Base-by-base conservation (phyloP, 108 stramenopile genomes). In the Fistulifera solaris region DNA sequence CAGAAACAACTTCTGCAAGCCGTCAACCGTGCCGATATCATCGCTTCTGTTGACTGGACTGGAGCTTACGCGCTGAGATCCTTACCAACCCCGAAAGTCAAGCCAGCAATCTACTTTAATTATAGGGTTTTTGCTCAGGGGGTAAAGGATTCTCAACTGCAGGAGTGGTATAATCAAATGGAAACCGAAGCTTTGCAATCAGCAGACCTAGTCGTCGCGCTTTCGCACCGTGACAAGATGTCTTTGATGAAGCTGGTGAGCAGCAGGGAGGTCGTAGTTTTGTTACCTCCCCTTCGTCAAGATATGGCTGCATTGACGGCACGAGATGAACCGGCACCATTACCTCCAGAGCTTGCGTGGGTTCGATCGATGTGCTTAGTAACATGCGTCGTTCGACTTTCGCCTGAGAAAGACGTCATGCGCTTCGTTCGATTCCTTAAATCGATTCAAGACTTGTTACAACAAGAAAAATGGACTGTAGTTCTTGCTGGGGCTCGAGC, bases 401-500 rank as follows among this genome's bases (percentile, higher is more conserved):
- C 63, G 18, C 76, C 71, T 4, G 76, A 77, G 52, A 77, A 77
- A 51, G 28, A 58, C 26, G 40, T 65, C 5, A 58, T 59, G 38
- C 49, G 63, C 19, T 77, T 73, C 59, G 65, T 73, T 38, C n/a
- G 27, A 0, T 63, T 77, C 48, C 18, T 59, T n/a, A 19, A 73
- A 46, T 54, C 58, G 14, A 12, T 61, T 5, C 49, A 55, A 46
- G 40, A 47, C 24, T 56, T 73, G 10, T 27, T 70, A 27, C 28
- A 62, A 55, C 28, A 47, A 13, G n/a, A 48, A 1, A 8, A 35
- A 10, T 49, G 53, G 40, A 58, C 73, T 14, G 61, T 66, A 45
- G 10, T 79, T 15, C 62, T 79, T 48, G 73, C 65, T 27, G 78
- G 78, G 19, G 73, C 78, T 15, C 54, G 50, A 28, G 66, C 70